phyloP scores from a whole-genome alignment of 805 yeast genomes.

The Zygoascus biomembranicola region DNA sequence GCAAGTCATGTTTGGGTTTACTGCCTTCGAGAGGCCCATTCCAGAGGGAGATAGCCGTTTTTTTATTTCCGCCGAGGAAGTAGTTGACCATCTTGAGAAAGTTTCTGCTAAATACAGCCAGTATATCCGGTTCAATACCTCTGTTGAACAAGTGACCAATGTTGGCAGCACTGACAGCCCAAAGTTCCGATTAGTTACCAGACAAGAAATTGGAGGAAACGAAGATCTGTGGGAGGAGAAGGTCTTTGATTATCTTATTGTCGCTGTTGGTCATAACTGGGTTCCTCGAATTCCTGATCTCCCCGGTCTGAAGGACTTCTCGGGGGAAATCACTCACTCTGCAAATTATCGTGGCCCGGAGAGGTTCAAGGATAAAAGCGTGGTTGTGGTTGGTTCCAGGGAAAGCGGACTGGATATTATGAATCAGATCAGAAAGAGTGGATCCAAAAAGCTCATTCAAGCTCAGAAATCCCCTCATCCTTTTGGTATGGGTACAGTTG shows the following conservation, averaged over 20 bases:
- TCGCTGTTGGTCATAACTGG: slow-evolving; percentile 6
- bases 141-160: slow-evolving; percentile 6
- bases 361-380: background rate
- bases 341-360: slow-evolving; percentile 1
- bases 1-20: slow-evolving; percentile 4
- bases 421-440: background rate
- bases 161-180: background rate
- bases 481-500: background rate
- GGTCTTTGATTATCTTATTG: slow-evolving; percentile 1
- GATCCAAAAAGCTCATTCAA: background rate
- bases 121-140: slow-evolving; percentile 1
- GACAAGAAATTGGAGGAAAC: background rate
- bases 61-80: background rate
- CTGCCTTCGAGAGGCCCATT: background rate
- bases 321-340: background rate
- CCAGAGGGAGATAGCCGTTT: background rate
- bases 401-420: slow-evolving; percentile 4
- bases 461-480: slow-evolving; percentile 5
- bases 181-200: background rate
- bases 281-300: slow-evolving; percentile 6
- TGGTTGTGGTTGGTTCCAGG: slow-evolving; percentile 2
- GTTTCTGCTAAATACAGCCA: background rate
- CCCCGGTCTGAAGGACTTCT: slow-evolving; percentile 1
- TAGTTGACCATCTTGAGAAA: background rate
- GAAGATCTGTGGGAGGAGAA: slow-evolving; percentile 3